Conservation (phyloP, 2,329 filamentous ascomycete genomes). For the Calonectria ilicicola region DNA sequence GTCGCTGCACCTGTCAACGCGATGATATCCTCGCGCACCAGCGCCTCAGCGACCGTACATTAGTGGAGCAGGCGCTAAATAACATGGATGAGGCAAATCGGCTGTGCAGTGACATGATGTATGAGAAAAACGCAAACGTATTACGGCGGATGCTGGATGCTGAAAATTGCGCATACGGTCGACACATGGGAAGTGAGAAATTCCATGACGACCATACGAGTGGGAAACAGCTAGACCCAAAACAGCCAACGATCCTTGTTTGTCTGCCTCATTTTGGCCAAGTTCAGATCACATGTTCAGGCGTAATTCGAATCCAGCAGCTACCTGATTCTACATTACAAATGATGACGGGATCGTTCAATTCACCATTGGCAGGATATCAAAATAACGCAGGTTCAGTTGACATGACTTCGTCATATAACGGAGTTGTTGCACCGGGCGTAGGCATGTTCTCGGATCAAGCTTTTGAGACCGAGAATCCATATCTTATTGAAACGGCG, state of each 20-base stretch:
- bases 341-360: neutral
- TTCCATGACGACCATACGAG: neutral
- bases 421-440: neutral
- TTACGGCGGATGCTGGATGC: neutral
- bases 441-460: neutral
- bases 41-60: conserved; percentile 8
- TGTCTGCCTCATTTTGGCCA: conserved; percentile 1
- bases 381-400: neutral
- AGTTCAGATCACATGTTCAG: neutral
- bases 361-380: neutral
- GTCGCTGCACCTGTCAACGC: neutral
- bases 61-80: neutral
- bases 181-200: neutral
- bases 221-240: neutral
- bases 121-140: neutral
- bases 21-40: neutral
- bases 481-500: neutral
- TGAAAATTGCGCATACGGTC: neutral
- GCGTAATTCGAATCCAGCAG: neutral
- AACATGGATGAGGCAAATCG: conserved; percentile 12
- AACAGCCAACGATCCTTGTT: neutral
- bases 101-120: conserved; percentile 3
- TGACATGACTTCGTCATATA: too few relatives aligned
- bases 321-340: neutral
- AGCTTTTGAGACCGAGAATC: neutral